Evolutionary conservation across 352 stramenopile genomes (phyloP), one percentile per base, ranked within the genome.

Genomic region (Globisporangium irregulare): DNA sequence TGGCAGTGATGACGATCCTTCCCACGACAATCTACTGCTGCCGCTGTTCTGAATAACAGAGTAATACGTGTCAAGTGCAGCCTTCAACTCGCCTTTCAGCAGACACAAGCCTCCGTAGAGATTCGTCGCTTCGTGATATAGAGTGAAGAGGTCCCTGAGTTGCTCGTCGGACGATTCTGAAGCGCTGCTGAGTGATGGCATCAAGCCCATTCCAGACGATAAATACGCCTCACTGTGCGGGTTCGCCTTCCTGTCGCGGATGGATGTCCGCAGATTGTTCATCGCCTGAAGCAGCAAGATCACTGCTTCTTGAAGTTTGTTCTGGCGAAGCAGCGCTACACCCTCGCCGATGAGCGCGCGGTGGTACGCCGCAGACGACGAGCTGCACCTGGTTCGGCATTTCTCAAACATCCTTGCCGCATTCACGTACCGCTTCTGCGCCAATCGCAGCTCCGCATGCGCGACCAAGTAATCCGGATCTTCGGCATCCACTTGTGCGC

Each of bases 321-420:
- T 38, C 32, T 87, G 75, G 0, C 78, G 74, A 24, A 86, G 65
- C 1, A 80, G 59, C 12, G 79, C 77, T 1, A 67, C 67, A 0
- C 78, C 77, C 70, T 90, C 73, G 24, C 79, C 76, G 24, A 90
- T 73, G 24, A 90, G 56, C 1, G 79, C 79, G 22, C 80, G 79
- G 14, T 87, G 72, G 38, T 84, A 79, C 20, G 69, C 69, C 24
- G 63, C 51, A 12, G 74, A 78, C 0, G 55, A 65, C 15, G 77
- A 64, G 54, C 66, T 72, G 55, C 69, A 76, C 10, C 59, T 43
- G 0, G 59, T 51, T 1, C 74, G 68, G 53, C 79, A 86, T 38
- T 79, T 78, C 27, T 73, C 79, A 63, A 81, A 87, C 74, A 85
- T 77, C 0, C 20, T 32, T 1, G 67, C 76, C 0, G 81, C 79